phyloP scores from a whole-genome alignment of 495 filamentous ascomycete genomes.

The Aspergillus bridgeri region DNA sequence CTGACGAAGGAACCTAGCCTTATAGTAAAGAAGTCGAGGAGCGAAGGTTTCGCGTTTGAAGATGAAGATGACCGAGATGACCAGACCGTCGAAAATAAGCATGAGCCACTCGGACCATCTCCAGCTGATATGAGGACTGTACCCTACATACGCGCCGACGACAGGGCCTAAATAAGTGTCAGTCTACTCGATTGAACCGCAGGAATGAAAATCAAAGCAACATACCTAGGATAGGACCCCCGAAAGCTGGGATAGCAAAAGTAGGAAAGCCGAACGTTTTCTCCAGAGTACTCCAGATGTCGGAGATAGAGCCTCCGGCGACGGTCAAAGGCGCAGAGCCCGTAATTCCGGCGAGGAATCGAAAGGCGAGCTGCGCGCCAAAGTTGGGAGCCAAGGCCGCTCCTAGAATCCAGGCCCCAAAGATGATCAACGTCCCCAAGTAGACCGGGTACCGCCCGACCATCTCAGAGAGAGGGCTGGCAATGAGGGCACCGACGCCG shows the following conservation, averaged over 20 bases:
- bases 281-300: constrained; percentile 50
- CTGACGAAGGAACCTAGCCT: constrained; percentile 44
- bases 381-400: constrained; percentile 50
- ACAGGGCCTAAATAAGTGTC: constrained; percentile 23
- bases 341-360: constrained; percentile 52
- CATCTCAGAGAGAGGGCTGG: constrained; percentile 57
- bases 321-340: constrained; percentile 50
- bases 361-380: constrained; percentile 46
- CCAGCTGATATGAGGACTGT: constrained; percentile 39
- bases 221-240: constrained; percentile 40
- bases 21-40: constrained; percentile 51
- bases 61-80: constrained; percentile 39
- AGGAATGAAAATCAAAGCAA: not conserved
- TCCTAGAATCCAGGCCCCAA: constrained; percentile 53
- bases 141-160: constrained; percentile 46
- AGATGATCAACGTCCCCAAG: constrained; percentile 45
- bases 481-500: constrained; percentile 49
- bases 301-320: constrained; percentile 49
- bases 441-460: constrained; percentile 59
- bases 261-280: constrained; percentile 47
- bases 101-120: constrained; percentile 54
- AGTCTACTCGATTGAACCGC: not conserved
- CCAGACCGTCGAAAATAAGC: constrained; percentile 43
- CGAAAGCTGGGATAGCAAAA: constrained; percentile 45
- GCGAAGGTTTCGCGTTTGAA: constrained; percentile 53